These are phyloP conservation scores for Saccharomycopsis selenospora DNA, from an alignment of 805 yeast genomes.

Conservation along the genomic window DNA sequence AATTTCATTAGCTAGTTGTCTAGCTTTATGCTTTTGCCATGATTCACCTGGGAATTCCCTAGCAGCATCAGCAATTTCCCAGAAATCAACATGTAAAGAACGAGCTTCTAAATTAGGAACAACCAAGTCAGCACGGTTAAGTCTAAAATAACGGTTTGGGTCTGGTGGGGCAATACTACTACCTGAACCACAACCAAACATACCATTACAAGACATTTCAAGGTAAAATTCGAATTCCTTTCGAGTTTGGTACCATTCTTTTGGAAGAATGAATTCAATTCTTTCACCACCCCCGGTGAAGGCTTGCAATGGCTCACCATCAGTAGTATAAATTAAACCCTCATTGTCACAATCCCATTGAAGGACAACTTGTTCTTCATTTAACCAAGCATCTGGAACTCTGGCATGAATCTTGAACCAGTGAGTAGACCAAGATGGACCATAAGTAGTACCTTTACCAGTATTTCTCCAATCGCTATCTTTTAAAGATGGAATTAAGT, in stretches of 20 bases:
- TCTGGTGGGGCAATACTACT: conserved; percentile 61
- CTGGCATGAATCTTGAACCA: conserved; percentile 73
- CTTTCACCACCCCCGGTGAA: conserved; percentile 83
- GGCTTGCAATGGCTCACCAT: conserved; percentile 72
- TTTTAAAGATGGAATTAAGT: conserved; percentile 45
- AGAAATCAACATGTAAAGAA: conserved; percentile 69
- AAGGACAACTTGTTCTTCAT: conserved; percentile 49
- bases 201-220: conserved; percentile 90
- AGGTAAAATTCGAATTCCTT: conserved; percentile 63
- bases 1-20: conserved; percentile 70
- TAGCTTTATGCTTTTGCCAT: conserved; percentile 81
- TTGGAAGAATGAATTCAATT: conserved; percentile 62
- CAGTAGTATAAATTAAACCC: conserved; percentile 64
- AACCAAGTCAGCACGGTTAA: conserved; percentile 67
- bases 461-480: conserved; percentile 45
- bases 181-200: conserved; percentile 73
- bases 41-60: conserved; percentile 68
- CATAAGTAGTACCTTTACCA: conserved; percentile 67
- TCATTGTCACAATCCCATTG: conserved; percentile 87
- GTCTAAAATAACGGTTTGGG: conserved; percentile 60
- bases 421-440: conserved; percentile 96
- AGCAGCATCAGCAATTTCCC: conserved; percentile 87
- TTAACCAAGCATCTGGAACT: conserved; percentile 50
- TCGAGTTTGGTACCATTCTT: conserved; percentile 40
- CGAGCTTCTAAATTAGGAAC: conserved; percentile 78